Base-by-base conservation (phyloP, 495 filamentous ascomycete genomes). In the Trichoderma gamsii region DNA sequence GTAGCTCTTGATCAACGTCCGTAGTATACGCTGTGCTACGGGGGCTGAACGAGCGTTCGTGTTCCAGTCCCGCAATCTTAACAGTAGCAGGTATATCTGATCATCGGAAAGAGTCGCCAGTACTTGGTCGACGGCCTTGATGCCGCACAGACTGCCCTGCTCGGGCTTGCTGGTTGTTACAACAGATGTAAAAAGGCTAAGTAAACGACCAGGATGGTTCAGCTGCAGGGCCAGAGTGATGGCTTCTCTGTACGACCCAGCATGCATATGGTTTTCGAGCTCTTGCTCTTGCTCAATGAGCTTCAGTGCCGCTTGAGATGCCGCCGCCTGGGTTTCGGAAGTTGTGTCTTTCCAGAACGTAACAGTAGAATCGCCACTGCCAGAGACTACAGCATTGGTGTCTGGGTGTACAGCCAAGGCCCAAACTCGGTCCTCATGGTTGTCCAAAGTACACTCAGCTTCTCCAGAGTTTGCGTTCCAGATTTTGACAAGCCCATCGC, bases 321-420 rank as follows among this genome's bases (percentile, higher is more conserved):
- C 81, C 11, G 89, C 88, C 3, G 84, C 87, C 64, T 89, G 87
- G 1, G 92, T 97, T 66, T 88, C 83, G n/a, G 85, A 84, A 0
- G 93, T 92, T 8, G 93, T 97, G 73, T 99, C 95, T 69, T 85
- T 86, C 95, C 95, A 99, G 81, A 97, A 96, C 0, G 93, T 95
- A 44, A 98, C 86, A 3, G 90, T 90, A 67, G 91, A 90, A 77
- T 98, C 95, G 51, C 87, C 92, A 67, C 90, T 91, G 51, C 92
- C 95, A 25, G 95, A 98, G 67, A 93, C 89, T 64, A 99, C 83
- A 61, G 86, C 88, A 71, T 88, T 82, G 72, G 84, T 75, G 38
- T 74, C 79, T 18, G 90, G 89, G 71, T 91, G 88, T n/a, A 85
- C 83, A 32, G 90, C 85, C 0, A 96, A 82, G 2, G 92, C 91